Percentiles rank a stretch among this genome's conserved stretches.
Conservation (phyloP, 1,284 basidiomycete genomes). For the Mycena sp. region DNA sequence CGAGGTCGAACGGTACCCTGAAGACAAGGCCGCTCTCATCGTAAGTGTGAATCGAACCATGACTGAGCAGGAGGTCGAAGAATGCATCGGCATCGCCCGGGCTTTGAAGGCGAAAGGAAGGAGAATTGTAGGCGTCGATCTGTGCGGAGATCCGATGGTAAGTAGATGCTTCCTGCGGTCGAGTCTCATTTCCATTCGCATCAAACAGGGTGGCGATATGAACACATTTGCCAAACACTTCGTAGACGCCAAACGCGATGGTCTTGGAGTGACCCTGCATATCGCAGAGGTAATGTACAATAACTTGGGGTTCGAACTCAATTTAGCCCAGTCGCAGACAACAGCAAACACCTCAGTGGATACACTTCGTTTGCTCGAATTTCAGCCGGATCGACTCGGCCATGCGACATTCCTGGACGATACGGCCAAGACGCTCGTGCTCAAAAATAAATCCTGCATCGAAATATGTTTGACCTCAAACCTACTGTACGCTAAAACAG, state of each 20-base stretch:
- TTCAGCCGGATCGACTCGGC: constrained; percentile 76
- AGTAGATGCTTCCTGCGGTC: constrained; percentile 29
- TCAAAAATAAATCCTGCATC: constrained; percentile 69
- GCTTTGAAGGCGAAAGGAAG: constrained; percentile 65
- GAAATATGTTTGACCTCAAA: constrained; percentile 89
- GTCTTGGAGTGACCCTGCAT: constrained; percentile 79
- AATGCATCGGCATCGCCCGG: constrained; percentile 69
- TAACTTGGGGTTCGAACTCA: background rate
- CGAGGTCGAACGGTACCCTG: constrained; percentile 67
- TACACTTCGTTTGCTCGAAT: constrained; percentile 71
- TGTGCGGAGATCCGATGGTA: constrained; percentile 80
- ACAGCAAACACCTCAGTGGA: constrained; percentile 63
- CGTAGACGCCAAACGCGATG: constrained; percentile 62
- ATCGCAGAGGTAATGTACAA: constrained; percentile 74
- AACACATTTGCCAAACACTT: constrained; percentile 65
- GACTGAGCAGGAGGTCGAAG: constrained; percentile 57
- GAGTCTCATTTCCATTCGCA: background rate
- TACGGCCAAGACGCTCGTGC: constrained; percentile 65
- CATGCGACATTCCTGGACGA: constrained; percentile 87
- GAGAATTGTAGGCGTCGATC: constrained; percentile 80
- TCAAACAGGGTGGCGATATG: constrained; percentile 64
- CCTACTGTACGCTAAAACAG: constrained; percentile 62
- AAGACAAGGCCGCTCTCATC: constrained; percentile 66
- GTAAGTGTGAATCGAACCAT: constrained; percentile 81
- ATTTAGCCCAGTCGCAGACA: constrained; percentile 51